A percentile compares a stretch with the other conserved stretches of the same genome.
Conservation (phyloP, 2,329 filamentous ascomycete species). For the Kalmusia sp. region DNA sequence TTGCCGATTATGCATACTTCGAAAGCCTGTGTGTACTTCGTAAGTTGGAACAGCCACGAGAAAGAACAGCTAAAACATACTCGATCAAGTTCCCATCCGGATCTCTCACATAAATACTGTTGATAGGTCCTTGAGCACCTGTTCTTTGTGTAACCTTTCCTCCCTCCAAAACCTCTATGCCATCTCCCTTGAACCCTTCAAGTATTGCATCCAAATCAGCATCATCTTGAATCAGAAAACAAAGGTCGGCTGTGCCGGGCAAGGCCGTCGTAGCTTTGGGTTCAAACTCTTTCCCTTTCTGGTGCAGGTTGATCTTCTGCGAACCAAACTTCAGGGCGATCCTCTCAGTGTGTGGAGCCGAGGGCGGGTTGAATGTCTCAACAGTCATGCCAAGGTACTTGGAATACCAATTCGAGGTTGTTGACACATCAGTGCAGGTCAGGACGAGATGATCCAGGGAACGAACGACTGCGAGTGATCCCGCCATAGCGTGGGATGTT, state of each 20-base stretch:
- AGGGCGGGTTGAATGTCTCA: slow-evolving; percentile 8
- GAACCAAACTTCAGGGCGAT: slow-evolving; percentile 17
- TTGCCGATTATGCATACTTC: not conserved
- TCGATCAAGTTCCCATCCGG: slow-evolving; percentile 22
- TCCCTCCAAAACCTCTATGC: not conserved
- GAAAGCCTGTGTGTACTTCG: not conserved
- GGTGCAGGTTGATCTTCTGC: slow-evolving; percentile 22
- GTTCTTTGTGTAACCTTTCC: slow-evolving; percentile 14
- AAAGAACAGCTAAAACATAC: slow-evolving; percentile 3
- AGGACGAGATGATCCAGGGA: slow-evolving; percentile 20
- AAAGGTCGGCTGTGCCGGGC: slow-evolving; percentile 18
- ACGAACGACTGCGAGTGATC: not conserved
- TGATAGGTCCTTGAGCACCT: slow-evolving; percentile 14
- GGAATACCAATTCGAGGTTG: slow-evolving; percentile 17
- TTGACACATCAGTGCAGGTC: slow-evolving; percentile 10
- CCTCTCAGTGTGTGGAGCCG: slow-evolving; percentile 11
- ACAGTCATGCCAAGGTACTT: slow-evolving; percentile 17
- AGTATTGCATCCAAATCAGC: slow-evolving; percentile 7
- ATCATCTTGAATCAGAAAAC: slow-evolving; percentile 17
- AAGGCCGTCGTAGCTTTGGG: slow-evolving; percentile 17
- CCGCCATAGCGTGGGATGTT: not conserved
- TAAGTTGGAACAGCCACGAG: not conserved
- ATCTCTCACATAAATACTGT: slow-evolving; percentile 21
- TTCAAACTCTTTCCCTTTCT: slow-evolving; percentile 20
- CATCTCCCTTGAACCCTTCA: not conserved